Percentiles rank a stretch among this genome's conserved stretches.
Conservation (phyloP, 2,329 filamentous ascomycete species). For the Calonectria pauciramosa region DNA sequence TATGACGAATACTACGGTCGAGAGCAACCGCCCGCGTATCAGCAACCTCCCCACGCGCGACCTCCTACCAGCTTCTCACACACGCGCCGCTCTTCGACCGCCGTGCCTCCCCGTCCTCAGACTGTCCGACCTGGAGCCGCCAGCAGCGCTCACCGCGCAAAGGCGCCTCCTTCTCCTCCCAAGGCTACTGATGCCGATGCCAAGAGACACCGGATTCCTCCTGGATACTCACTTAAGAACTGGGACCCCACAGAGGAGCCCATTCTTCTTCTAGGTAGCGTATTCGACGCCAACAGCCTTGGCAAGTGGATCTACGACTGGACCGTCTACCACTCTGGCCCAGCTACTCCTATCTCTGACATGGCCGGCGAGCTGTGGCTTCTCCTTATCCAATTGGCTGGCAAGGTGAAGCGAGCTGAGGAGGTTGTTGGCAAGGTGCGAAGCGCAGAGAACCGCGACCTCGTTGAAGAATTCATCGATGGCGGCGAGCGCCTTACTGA, state of each 20-base stretch:
- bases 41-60: conserved; percentile 58
- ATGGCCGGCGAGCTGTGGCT: conserved; percentile 97
- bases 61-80: conserved; percentile 58
- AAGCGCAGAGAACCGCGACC: conserved; percentile 79
- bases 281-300: conserved; percentile 96
- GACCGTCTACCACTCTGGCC: conserved; percentile 92
- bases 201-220: conserved; percentile 79
- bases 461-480: conserved; percentile 91
- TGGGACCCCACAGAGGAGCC: conserved; percentile 97
- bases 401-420: conserved; percentile 93
- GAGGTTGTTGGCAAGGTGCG: conserved; percentile 82
- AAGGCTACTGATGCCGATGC: conserved; percentile 73
- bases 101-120: conserved; percentile 65
- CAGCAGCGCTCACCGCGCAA: conserved; percentile 40
- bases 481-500: conserved; percentile 89
- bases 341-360: conserved; percentile 86
- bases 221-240: conserved; percentile 96
- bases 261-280: conserved; percentile 93
- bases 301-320: conserved; percentile 99
- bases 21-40: conserved; percentile 51
- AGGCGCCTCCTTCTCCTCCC: conserved; percentile 52
- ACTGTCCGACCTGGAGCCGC: conserved; percentile 61
- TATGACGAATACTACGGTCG: conserved; percentile 55
- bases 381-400: conserved; percentile 90
- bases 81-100: conserved; percentile 62